Conservation (phyloP, 2,329 filamentous ascomycete species). For the Pseudogymnoascus sp. region DNA sequence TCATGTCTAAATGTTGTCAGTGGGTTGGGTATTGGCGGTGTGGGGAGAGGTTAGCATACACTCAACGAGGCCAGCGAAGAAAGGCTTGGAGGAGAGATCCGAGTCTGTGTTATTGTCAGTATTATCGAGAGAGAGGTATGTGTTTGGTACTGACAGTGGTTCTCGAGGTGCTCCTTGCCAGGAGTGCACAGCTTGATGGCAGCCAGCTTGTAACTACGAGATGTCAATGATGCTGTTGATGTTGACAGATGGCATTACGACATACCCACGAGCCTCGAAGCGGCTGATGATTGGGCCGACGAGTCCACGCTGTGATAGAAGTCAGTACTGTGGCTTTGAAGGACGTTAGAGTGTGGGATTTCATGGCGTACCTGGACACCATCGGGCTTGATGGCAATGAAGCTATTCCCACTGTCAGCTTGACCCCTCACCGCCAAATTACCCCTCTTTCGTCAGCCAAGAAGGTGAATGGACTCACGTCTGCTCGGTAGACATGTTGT, state of each 20-base stretch:
- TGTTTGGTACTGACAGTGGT: slow-evolving; percentile 61
- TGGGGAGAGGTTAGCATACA: slow-evolving; percentile 49
- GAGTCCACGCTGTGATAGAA: slow-evolving; percentile 69
- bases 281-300: slow-evolving; percentile 95
- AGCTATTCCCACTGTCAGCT: slow-evolving; percentile 49
- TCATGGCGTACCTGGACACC: slow-evolving; percentile 76
- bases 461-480: slow-evolving; percentile 48
- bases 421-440: slow-evolving; percentile 22
- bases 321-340: slow-evolving; percentile 14
- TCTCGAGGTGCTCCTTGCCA: slow-evolving; percentile 90
- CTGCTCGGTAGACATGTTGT: slow-evolving; percentile 71
- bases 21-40: slow-evolving; percentile 16
- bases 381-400: slow-evolving; percentile 99
- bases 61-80: slow-evolving; percentile 89
- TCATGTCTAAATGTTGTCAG: slow-evolving; percentile 64
- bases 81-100: slow-evolving; percentile 87
- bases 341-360: neutral
- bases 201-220: slow-evolving; percentile 82
- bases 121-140: slow-evolving; percentile 7
- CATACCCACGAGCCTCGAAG: slow-evolving; percentile 92
- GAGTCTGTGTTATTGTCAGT: slow-evolving; percentile 46
- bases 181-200: slow-evolving; percentile 93
- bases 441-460: neutral
- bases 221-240: slow-evolving; percentile 10
- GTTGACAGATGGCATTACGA: slow-evolving; percentile 16